These are phyloP conservation scores for Phanerochaete carnosa DNA, from an alignment of 768 basidiomycete species.

Conservation along the genomic window DNA sequence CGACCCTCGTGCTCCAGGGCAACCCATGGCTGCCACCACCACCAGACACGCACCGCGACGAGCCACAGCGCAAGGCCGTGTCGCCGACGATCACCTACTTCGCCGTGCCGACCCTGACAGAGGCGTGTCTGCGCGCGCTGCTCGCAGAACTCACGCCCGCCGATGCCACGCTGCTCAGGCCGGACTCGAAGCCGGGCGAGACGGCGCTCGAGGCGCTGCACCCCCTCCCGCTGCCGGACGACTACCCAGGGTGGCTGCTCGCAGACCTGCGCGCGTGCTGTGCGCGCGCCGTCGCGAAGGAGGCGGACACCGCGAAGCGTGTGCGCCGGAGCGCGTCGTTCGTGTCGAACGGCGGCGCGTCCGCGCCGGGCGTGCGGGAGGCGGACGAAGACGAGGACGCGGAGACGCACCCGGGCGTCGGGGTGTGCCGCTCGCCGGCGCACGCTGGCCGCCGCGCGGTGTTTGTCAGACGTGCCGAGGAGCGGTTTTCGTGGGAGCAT, in stretches of 20 bases:
- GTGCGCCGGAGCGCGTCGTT: neutral
- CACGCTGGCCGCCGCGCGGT: slow-evolving; percentile 27
- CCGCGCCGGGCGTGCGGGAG: neutral
- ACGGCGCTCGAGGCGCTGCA: slow-evolving; percentile 22
- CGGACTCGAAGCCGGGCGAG: neutral
- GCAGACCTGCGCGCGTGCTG: slow-evolving; percentile 25
- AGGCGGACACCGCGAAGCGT: slow-evolving; percentile 12
- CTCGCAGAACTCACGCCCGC: no score
- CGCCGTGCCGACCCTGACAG: slow-evolving; percentile 29
- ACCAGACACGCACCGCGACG: neutral
- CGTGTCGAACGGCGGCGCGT: neutral
- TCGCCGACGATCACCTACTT: slow-evolving; percentile 18
- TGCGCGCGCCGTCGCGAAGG: slow-evolving; percentile 25
- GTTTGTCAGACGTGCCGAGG: slow-evolving; percentile 57
- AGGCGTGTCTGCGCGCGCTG: slow-evolving; percentile 36
- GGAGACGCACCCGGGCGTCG: slow-evolving; percentile 32
- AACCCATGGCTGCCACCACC: slow-evolving; percentile 56
- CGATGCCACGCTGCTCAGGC: no score
- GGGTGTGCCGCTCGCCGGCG: slow-evolving; percentile 46
- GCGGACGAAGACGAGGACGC: slow-evolving; percentile 6
- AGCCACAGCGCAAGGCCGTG: neutral
- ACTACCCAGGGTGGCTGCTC: slow-evolving; percentile 23
- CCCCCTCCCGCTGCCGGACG: slow-evolving; percentile 25
- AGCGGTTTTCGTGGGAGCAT: slow-evolving; percentile 64
- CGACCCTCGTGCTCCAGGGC: slow-evolving; percentile 44